Evolutionary conservation across 192 early-diverging fungal genomes (phyloP).

Genomic region (Coemansia sp.): DNA sequence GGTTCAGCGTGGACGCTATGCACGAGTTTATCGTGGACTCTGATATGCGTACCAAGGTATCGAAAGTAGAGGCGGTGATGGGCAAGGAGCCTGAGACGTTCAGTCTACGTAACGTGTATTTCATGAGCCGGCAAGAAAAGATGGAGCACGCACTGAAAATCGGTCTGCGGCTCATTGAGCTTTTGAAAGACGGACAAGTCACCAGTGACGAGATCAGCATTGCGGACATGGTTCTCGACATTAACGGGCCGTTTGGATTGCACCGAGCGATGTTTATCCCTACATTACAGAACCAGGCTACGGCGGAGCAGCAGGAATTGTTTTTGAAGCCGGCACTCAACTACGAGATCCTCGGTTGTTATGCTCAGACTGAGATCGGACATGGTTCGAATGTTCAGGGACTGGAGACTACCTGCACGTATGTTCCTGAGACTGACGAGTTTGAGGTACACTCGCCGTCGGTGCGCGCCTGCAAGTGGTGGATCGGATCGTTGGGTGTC

Average conservation of each 20-base stretch:
- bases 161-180: constrained; percentile 65
- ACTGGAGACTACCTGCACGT: constrained; percentile 87
- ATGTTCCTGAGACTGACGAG: constrained; percentile 79
- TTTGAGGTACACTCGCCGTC: constrained; percentile 83
- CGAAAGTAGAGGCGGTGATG: constrained; percentile 64
- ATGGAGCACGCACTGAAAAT: constrained; percentile 65
- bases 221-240: constrained; percentile 61
- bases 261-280: constrained; percentile 86
- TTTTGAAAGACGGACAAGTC: constrained; percentile 53
- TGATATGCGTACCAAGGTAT: constrained; percentile 61
- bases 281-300: constrained; percentile 72
- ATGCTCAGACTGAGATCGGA: constrained; percentile 85
- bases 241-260: constrained; percentile 63
- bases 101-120: constrained; percentile 71
- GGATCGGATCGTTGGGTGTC: constrained; percentile 82
- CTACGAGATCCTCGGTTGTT: constrained; percentile 83
- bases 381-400: constrained; percentile 77
- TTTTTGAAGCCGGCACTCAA: constrained; percentile 73
- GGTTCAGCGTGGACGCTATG: constrained; percentile 68
- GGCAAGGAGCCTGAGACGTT: constrained; percentile 71
- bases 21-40: constrained; percentile 69
- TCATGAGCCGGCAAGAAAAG: constrained; percentile 69
- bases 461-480: constrained; percentile 84
- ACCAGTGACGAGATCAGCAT: constrained; percentile 48
- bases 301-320: constrained; percentile 75